These are phyloP conservation scores for Rhynchospora breviuscula DNA, from an alignment of 176 grass and related monocot genomes.

Conservation along the genomic window DNA sequence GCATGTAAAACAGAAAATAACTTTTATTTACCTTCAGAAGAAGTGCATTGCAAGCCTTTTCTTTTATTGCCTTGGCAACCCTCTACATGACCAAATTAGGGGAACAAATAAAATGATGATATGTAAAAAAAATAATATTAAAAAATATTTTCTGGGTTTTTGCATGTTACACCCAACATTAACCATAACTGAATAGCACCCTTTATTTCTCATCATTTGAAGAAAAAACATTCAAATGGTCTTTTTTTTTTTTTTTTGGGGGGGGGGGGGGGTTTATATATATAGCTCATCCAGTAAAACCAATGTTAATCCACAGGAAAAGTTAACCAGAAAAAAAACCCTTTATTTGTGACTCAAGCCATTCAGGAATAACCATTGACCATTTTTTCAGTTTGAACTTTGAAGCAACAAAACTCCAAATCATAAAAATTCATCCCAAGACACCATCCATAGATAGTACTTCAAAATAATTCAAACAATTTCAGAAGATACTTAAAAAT, in stretches of 20 bases:
- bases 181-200: background rate
- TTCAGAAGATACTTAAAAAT: background rate
- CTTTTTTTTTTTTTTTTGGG: no score
- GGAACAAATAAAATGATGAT: background rate
- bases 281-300: background rate
- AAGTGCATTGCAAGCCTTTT: constrained; percentile 95
- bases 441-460: background rate
- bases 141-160: background rate
- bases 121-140: background rate
- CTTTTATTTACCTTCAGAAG: constrained; percentile 52
- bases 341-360: background rate
- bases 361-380: background rate
- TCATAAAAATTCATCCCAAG: background rate
- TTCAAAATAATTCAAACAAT: background rate
- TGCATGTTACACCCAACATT: no score
- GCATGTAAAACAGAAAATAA: background rate
- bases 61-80: constrained; percentile 81
- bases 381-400: background rate
- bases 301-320: background rate
- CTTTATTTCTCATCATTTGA: background rate
- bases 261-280: background rate
- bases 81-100: constrained; percentile 37
- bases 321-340: background rate
- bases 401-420: background rate
- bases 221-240: background rate